A percentile compares a stretch with the other conserved stretches of the same genome.
Conservation (phyloP, 257 asterid species). For the Asclepias syriaca region DNA sequence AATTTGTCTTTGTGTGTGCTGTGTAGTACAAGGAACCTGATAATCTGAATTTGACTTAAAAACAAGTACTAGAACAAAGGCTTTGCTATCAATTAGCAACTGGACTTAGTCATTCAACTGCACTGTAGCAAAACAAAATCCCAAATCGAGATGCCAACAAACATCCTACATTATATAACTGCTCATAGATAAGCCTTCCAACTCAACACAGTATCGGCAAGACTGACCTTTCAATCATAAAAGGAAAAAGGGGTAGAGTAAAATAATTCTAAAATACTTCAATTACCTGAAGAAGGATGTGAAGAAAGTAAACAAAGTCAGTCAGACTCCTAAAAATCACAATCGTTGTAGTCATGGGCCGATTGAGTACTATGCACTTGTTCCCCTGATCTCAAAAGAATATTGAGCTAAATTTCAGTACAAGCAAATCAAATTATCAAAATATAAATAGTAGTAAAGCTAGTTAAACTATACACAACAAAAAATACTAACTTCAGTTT, state of each 20-base stretch:
- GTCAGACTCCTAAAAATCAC: constrained; percentile 65
- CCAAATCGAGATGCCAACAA: background rate
- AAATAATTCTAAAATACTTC: background rate
- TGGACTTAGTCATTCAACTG: background rate
- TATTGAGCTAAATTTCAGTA: constrained; percentile 13
- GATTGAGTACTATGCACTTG: constrained; percentile 58
- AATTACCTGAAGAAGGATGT: constrained; percentile 82
- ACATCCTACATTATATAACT: background rate
- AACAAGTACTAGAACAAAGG: background rate
- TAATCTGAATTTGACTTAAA: background rate
- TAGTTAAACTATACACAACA: background rate
- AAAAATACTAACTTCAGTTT: background rate
- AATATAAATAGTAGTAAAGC: background rate
- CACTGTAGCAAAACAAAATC: background rate
- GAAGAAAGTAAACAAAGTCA: constrained; percentile 66
- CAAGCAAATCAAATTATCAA: background rate
- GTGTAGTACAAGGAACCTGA: background rate
- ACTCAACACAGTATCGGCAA: background rate
- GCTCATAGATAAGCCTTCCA: background rate
- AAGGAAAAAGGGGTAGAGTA: background rate
- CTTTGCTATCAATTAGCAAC: background rate
- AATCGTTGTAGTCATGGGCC: constrained; percentile 53
- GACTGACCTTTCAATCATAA: background rate
- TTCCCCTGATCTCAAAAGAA: constrained; percentile 35
- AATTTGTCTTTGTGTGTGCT: background rate